Percentiles rank a stretch among this genome's conserved stretches.
Evolutionary conservation across 2,329 filamentous ascomycete genomes (phyloP).

Genomic region (Ceratocystis papillata): DNA sequence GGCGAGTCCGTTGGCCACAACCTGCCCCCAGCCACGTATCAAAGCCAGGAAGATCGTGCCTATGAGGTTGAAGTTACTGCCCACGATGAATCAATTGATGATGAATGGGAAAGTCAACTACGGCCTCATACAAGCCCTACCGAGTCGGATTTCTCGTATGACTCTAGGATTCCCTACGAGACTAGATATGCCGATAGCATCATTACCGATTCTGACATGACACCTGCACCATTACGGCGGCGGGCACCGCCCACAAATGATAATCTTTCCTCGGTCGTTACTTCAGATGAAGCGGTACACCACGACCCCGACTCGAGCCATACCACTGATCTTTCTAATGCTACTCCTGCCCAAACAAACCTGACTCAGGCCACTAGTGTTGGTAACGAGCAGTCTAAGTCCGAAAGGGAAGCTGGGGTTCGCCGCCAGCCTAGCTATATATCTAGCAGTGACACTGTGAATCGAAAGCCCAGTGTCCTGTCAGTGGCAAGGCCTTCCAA

Average conservation of each 20-base stretch:
- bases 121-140: conserved; percentile 14
- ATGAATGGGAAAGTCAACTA: conserved; percentile 26
- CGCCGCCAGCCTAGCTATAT: conserved; percentile 20
- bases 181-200: conserved; percentile 16
- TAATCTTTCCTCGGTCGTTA: conserved; percentile 48
- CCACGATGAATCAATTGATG: conserved; percentile 27
- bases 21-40: conserved; percentile 39
- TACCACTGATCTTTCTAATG: conserved; percentile 29
- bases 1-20: conserved; percentile 46
- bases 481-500: not conserved
- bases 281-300: conserved; percentile 42
- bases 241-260: conserved; percentile 44
- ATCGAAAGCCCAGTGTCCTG: conserved; percentile 15
- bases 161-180: conserved; percentile 9
- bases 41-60: conserved; percentile 38
- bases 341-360: conserved; percentile 37
- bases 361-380: conserved; percentile 43
- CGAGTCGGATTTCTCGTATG: conserved; percentile 20
- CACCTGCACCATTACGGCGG: conserved; percentile 30
- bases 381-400: conserved; percentile 39
- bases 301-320: conserved; percentile 43
- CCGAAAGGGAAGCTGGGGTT: conserved; percentile 12
- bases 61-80: conserved; percentile 27
- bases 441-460: conserved; percentile 11
- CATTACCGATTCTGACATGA: conserved; percentile 24